Evolutionary conservation across 1,284 basidiomycete species (phyloP), one percentile per base, ranked within the genome.

Genomic region (Rhodotorula sp.): DNA sequence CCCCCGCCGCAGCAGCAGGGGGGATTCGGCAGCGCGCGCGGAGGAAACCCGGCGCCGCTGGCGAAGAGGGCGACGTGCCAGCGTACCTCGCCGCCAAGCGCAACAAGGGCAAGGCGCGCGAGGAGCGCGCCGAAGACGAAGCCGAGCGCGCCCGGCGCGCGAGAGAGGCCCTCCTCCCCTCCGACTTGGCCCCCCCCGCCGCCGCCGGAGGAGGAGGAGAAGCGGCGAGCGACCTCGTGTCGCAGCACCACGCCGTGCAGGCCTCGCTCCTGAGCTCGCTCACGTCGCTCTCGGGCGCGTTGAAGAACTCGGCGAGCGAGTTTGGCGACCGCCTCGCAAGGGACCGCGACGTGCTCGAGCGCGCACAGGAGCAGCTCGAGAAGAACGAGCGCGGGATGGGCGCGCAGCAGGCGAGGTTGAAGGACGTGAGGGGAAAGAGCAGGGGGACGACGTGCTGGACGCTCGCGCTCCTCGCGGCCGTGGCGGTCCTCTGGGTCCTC

Each of bases 401-500:
- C 79, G 87, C 84, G 75, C 87, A 90, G 79, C 84, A 88, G 7
- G 79, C 85, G 21, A 84, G 88, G 59, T 78, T 92, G 72, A 81
- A 87, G 64, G 88, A 88, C 76, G 86, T 89, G 68, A 80, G 85
- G 21, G 85, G 85, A 19, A 90, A 87, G 84, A 89, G 87, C 70
- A 83, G 87, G 66, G 83, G 86, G 10, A 91, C 89, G 71, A 92
- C 90, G 2, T 91, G 90, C 80, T 80, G 91, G 76, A 85, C 87
- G 4, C 74, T 91, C 8, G 83, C 85, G 59, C 86, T 89, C 68
- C 79, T 92, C 23, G 16, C 88, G 14, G 83, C 85, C 10, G 90
- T 90, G 4, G 74, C 86, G 14, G 77, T 88, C n/a, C 82, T 88
- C 2, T 92, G 91, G 80, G 80, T 91, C 49, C 66, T 89, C 44